Percentiles rank a stretch among this genome's conserved stretches.
phyloP scores from a whole-genome alignment of 805 yeast genomes.

The Starmera dryadoides region DNA sequence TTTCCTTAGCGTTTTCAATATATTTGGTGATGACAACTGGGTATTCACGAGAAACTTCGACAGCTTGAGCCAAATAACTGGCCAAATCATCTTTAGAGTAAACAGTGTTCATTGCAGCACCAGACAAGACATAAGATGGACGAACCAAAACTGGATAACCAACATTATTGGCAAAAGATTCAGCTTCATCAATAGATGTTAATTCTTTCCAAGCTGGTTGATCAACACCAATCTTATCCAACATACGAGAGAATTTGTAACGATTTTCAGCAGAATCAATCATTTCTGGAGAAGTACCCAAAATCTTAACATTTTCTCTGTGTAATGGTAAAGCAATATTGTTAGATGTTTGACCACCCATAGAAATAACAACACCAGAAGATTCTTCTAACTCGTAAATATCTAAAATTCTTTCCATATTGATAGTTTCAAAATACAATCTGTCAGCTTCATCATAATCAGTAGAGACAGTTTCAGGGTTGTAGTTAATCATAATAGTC shows the following conservation, averaged over 20 bases:
- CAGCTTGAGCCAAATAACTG: conserved; percentile 86
- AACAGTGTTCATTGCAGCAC: conserved; percentile 99
- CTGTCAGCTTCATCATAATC: conserved; percentile 98
- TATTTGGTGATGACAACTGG: conserved; percentile 97
- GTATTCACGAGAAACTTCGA: conserved; percentile 93
- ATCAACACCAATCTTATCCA: conserved; percentile 93
- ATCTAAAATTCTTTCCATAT: conserved; percentile 89
- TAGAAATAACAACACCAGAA: conserved; percentile 86
- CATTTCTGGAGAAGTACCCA: conserved; percentile 98
- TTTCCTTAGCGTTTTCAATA: conserved; percentile 95
- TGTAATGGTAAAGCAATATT: conserved; percentile 90
- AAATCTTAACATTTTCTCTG: conserved; percentile 89
- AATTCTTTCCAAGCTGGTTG: conserved; percentile 99
- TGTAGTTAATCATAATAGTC: conserved; percentile 95
- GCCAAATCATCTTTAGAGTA: conserved; percentile 85
- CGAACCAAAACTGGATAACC: conserved; percentile 93
- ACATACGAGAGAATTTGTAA: conserved; percentile 95
- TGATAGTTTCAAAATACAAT: conserved; percentile 91
- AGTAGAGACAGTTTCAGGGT: conserved; percentile 98
- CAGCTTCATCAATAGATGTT: conserved; percentile 89
- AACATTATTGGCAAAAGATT: conserved; percentile 82
- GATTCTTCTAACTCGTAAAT: conserved; percentile 89
- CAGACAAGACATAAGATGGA: conserved; percentile 94
- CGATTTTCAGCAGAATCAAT: conserved; percentile 97
- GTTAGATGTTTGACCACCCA: conserved; percentile 99